Base-by-base conservation (phyloP, 2,329 filamentous ascomycete genomes). In the Colletotrichum endophyticum region DNA sequence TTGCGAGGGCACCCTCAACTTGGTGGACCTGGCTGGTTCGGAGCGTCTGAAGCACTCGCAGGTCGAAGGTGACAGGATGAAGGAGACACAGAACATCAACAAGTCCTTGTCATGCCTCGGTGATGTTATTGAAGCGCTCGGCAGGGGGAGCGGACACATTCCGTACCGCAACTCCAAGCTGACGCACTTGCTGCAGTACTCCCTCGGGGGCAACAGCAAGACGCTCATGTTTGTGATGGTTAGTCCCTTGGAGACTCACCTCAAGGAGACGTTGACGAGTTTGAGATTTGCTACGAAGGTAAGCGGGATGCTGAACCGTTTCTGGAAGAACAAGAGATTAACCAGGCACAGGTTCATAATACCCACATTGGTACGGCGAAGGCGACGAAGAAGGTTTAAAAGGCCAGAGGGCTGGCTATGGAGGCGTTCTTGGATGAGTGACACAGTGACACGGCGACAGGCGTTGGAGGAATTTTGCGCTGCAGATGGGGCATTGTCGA, bases 211-310 rank as follows among this genome's bases (percentile, higher is more conserved):
- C 19, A 98, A 98, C 84, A 97, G 94, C 80, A 98, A 98, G 87
- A 99, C 97, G 1, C 93, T 99, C 81, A 99, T 99, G 97, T 98
- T 99, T 84, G 95, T 99, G 84, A 99, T 99, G 96, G 95, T 98
- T 73, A 97, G 94, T 80, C 97, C 97, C 39, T 88, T 99, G 75
- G 95, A 98, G 87, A 94, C 93, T 8, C 97, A 99, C 87, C 88
- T 98, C 79, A 94, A 94, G 81, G 97, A 99, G 89, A 98, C 96
- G 5, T 88, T 98, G 83, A 98, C 96, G 61, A 98, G 96, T 89
- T 89, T 99, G 85, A 94, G 97, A 82, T 99, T 99, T 85, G 97
- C 97, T 19, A 98, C 95, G 39, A 99, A 98, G 91, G 96, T 96
- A 85, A 82, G 87, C 82, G 13, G 34, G 15, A n/a, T n/a, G 3